phyloP scores from a whole-genome alignment of 345 rosid species.

The Clarkia xantiana region DNA sequence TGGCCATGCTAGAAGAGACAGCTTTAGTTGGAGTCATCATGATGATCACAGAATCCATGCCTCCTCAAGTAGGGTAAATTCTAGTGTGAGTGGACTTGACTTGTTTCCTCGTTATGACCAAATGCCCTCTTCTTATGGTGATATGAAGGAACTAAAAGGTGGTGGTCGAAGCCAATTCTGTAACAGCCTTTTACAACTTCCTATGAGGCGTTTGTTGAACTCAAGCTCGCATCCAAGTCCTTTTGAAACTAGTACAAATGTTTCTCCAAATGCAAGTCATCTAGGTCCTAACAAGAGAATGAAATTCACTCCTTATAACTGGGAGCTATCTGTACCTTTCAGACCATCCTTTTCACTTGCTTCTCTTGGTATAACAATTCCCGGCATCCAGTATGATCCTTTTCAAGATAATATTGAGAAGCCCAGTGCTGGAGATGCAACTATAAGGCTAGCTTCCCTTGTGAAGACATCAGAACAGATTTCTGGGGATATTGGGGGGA shows the following conservation, averaged over 20 bases:
- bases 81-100: constrained; percentile 23
- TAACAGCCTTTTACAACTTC: background rate
- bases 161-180: background rate
- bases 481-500: constrained; percentile 19
- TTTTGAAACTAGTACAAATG: constrained; percentile 16
- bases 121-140: constrained; percentile 13
- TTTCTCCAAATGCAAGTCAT: constrained; percentile 19
- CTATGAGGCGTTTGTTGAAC: constrained; percentile 2
- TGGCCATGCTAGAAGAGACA: constrained; percentile 22
- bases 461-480: constrained; percentile 19
- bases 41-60: constrained; percentile 21
- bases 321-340: constrained; percentile 91
- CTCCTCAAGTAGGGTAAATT: constrained; percentile 17
- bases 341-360: constrained; percentile 46
- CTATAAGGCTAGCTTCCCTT: too few species aligned
- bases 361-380: constrained; percentile 31
- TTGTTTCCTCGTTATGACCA: constrained; percentile 25
- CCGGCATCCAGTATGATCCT: constrained; percentile 47
- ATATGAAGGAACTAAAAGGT: background rate
- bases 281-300: constrained; percentile 20
- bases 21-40: constrained; percentile 16
- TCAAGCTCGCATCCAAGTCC: constrained; percentile 19
- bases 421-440: constrained; percentile 21
- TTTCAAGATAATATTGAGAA: constrained; percentile 40
- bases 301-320: constrained; percentile 40